Evolutionary conservation across 306 rosid species (phyloP), one percentile per base, ranked within the genome.

Genomic region (Prinsepia uniflora): DNA sequence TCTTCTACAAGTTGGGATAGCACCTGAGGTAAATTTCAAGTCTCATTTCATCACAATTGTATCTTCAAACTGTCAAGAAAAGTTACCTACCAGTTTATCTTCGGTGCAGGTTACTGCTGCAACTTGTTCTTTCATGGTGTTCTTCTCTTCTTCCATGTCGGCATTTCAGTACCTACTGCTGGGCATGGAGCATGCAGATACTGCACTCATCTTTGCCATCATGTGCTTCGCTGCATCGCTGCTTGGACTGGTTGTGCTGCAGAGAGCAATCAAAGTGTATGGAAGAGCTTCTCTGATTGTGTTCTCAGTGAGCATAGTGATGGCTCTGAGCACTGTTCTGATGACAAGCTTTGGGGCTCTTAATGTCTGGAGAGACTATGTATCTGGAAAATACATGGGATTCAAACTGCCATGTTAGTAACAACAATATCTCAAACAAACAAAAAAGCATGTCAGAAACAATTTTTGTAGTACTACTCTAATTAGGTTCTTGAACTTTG

Each of bases 91-190:
- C 24, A 20, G 4, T 15, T 39, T 46, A 39, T 46, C 41, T 60
- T 63, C 40, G 62, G 71, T 58, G 46, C 75, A 88, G 96, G 77
- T 85, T 68, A 87, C 98, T 14, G 91, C 97, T 34, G 97, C 96
- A 70, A 93, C 97, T 36, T 88, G 96, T 75, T 88, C 94, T 18
- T 90, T 93, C 97, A 90, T 90, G 96, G 96, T 88, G 47, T 87
- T 93, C 84, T 93, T 93, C 88, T 90, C 96, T 4, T 77, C 98
- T 8, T 84, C 90, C 4, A 90, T 90, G 96, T 92, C 96, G 6
- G 89, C 93, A 0, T 80, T 88, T 72, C 98, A 93, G 83, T 90
- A 86, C 65, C 67, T 86, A 63, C 15, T 88, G 78, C 54, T 90
- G 82, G 98, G 97, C 47, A 88, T 90, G 93, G 87, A 90, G 67